Base-by-base conservation (phyloP, 805 yeast species). In the Candida bentonensis region DNA sequence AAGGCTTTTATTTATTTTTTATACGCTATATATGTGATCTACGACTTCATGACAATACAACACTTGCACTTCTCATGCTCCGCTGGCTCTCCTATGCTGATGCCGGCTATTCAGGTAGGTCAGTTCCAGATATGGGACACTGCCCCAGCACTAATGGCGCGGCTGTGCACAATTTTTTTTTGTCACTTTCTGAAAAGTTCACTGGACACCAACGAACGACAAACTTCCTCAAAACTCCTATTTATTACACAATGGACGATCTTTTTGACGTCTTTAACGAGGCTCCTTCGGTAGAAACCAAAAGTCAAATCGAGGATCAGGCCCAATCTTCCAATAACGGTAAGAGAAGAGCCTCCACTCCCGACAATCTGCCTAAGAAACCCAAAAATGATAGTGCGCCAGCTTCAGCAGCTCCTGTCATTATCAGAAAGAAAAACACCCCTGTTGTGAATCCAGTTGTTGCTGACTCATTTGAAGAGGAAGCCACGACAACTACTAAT, bases 401-500 rank as follows among this genome's bases (percentile, higher is more conserved):
- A n/a, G n/a, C n/a, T n/a, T n/a, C n/a, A n/a, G n/a, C n/a, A n/a
- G n/a, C n/a, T n/a, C n/a, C n/a, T n/a, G n/a, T n/a, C n/a, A n/a
- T n/a, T n/a, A n/a, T n/a, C n/a, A n/a, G n/a, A n/a, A n/a, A n/a
- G n/a, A n/a, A n/a, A n/a, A n/a, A 26, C 22, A 25, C 20, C 11
- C 22, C 30, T 27, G 22, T 3, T 39, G 30, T 39, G 17, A 13
- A 17, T 17, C 87, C 95, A 0, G 78, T 85, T 30, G 94, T 86
- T 21, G 82, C 89, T 1, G 96, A 87, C 62, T 70, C 84, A 3
- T 75, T 87, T 42, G 95, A 86, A 58, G 82, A 83, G 48, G 95
- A 86, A 62, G 92, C 95, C 0, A 30, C 79, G 85, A 2, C 70
- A 94, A 61, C 94, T 86, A 61, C 94, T 87, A 25, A 77, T 77